Base-by-base conservation (phyloP, 305 asterid species). In the Plantago coronopus region DNA sequence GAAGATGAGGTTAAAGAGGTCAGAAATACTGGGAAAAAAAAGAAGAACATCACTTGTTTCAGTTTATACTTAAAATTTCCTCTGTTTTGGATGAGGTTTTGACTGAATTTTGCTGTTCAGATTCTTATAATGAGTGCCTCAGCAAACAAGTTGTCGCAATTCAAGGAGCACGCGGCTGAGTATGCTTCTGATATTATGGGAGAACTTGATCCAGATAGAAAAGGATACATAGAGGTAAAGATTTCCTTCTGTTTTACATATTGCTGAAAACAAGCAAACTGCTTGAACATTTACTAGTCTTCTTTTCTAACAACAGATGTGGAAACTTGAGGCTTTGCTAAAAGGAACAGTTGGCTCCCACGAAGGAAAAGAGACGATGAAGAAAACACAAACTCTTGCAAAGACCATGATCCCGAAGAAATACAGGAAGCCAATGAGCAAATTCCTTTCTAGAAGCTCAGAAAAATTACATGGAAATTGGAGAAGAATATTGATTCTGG, bases 1-100 rank as follows among this genome's bases (percentile, higher is more conserved):
- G 96, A 93, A 72, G 99, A 87, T 12, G 99, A 93, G 78, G 99
- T 93, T 7, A 82, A 70, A 79, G 91, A 93, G 95, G 99, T 93
- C 73, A 68, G 72, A 2, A 54, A n/a, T n/a, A n/a, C n/a, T n/a
- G n/a, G n/a, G n/a, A n/a, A 29, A 47, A 29, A 64, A 5, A 18
- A 29, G n/a, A 18, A 17, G 16, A 15, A 0, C 27, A 47, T 31
- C 25, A 48, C 49, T 27, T n/a, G 27, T 40, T 45, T n/a, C 20
- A 16, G 14, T 23, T 47, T 49, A 57, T 48, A n/a, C n/a, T 54
- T 21, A 5, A 62, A 25, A n/a, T 19, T 12, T 54, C 17, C 15
- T 45, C 57, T 44, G 54, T 47, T 47, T 62, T 17, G 49, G 40
- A 19, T 27, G 17, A 42, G 19, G 29, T 48, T 22, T 48, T 44